phyloP scores from a whole-genome alignment of 1,139 yeast species.

The Hansenula sp. region DNA sequence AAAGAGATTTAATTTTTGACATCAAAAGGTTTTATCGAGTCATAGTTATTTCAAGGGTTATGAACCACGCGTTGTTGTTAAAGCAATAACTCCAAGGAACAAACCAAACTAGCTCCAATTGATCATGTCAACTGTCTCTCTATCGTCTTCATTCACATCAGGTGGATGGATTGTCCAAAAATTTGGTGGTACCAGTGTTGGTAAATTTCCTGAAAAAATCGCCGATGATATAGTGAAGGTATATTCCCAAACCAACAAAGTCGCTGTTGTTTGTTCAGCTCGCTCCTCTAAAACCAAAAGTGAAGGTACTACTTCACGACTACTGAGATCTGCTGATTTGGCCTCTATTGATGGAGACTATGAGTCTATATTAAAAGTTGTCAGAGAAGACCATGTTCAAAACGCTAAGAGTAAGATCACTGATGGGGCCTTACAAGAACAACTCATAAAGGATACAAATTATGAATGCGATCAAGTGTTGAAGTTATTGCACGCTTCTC shows the following conservation, averaged over 20 bases:
- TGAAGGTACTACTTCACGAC: slow-evolving; percentile 91
- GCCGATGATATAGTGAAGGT: slow-evolving; percentile 78
- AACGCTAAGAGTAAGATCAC: slow-evolving; percentile 63
- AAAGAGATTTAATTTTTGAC: too few species aligned
- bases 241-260: slow-evolving; percentile 56
- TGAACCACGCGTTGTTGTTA: too few species aligned
- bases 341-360: slow-evolving; percentile 56
- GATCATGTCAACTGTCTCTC: slow-evolving; percentile 22
- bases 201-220: slow-evolving; percentile 83
- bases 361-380: slow-evolving; percentile 49
- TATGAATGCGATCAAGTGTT: slow-evolving; percentile 65
- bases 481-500: slow-evolving; percentile 78
- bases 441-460: slow-evolving; percentile 54
- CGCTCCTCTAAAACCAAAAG: slow-evolving; percentile 86
- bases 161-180: slow-evolving; percentile 81
- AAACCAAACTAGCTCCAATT: background rate
- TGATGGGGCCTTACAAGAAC: slow-evolving; percentile 38
- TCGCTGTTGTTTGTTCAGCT: slow-evolving; percentile 97
- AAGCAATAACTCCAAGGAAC: background rate
- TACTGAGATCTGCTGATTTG: slow-evolving; percentile 74
- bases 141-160: slow-evolving; percentile 17
- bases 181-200: slow-evolving; percentile 98
- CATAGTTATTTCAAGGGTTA: background rate
- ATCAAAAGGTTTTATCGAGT: background rate
- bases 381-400: slow-evolving; percentile 71